Percentiles rank a stretch among this genome's conserved stretches.
These are phyloP conservation scores for Grosmannia serpens DNA, from an alignment of 2,329 filamentous ascomycete genomes.

Conservation along the genomic window DNA sequence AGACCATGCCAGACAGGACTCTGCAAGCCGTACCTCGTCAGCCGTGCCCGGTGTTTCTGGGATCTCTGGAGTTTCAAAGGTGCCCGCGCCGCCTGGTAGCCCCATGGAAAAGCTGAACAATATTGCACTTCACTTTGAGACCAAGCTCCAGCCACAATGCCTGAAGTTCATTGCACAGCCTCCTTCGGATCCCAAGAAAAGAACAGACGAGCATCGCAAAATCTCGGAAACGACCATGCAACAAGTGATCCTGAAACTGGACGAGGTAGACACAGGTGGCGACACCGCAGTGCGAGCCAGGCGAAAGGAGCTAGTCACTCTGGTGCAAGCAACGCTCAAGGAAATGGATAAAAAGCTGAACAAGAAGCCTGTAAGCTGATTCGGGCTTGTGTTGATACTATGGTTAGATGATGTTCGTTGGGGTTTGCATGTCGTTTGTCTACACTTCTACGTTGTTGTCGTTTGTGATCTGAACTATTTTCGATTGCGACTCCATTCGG, in stretches of 20 bases:
- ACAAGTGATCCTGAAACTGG: slow-evolving; percentile 65
- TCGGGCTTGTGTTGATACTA: neutral
- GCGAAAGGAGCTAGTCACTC: slow-evolving; percentile 62
- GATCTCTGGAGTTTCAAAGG: slow-evolving; percentile 18
- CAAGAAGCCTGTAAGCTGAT: neutral
- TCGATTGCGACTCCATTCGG: neutral
- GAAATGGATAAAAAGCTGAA: slow-evolving; percentile 42
- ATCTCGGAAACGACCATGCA: slow-evolving; percentile 66
- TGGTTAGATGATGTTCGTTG: no score
- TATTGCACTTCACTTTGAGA: slow-evolving; percentile 53
- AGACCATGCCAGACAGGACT: slow-evolving; percentile 14
- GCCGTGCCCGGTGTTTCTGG: slow-evolving; percentile 10
- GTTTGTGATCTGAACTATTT: neutral
- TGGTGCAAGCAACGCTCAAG: slow-evolving; percentile 56
- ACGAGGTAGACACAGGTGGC: slow-evolving; percentile 63
- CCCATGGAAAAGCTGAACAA: slow-evolving; percentile 53
- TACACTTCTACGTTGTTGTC: neutral
- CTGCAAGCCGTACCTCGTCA: neutral
- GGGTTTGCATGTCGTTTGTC: neutral
- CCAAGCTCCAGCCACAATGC: slow-evolving; percentile 54
- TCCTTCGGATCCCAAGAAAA: slow-evolving; percentile 54
- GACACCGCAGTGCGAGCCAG: slow-evolving; percentile 50
- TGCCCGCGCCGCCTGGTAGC: slow-evolving; percentile 25
- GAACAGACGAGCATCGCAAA: slow-evolving; percentile 62
- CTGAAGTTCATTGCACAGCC: slow-evolving; percentile 49